Base-by-base conservation (phyloP, 2,329 filamentous ascomycete species). In the Alternaria alternata region DNA sequence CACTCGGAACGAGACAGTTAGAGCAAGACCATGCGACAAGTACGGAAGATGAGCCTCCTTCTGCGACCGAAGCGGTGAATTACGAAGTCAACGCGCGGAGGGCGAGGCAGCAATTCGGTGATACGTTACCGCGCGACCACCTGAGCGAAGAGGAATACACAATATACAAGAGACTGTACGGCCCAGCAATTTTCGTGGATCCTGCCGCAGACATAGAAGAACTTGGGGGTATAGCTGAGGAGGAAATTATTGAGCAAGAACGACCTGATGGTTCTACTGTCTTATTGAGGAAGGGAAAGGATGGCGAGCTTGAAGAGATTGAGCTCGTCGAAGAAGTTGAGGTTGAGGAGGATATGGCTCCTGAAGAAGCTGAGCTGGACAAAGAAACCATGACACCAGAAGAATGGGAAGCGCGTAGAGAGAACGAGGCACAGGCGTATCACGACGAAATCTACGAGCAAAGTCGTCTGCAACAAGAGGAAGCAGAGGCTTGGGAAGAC, bases 101-200 rank as follows among this genome's bases (percentile, higher is more conserved):
- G 67, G 90, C 92, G 36, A 88, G 90, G 69, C 89, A 92, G 64
- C 84, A 87, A 8, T 96, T 93, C 76, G 90, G 93, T 62, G 89
- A 95, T 71, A 89, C 85, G 0, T 79, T 97, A 24, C 94, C 94
- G 0, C 86, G 88, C 32, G 88, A 85, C 34, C 87, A 92, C 68
- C 78, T 97, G 52, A 88, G 83, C 34, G 83, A 85, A 1, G 86
- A 90, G 54, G 93, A 97, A 76, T 89, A 90, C 70, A 82, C 81
- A 48, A 81, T 96, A 1, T 97, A 96, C 77, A 88, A 91, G 73
- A 85, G 93, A 64, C 80, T 96, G 16, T 97, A 95, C 75, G 94
- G 94, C 1, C 83, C 89, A 34, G 92, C 93, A 2, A 56, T 78
- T 2, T 75, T 91, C 62, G 84, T 88, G 42, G 88, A 89, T 58